A percentile compares a stretch with the other conserved stretches of the same genome.
Evolutionary conservation across 2,329 filamentous ascomycete genomes (phyloP).

Genomic region (Xylaria sp.): DNA sequence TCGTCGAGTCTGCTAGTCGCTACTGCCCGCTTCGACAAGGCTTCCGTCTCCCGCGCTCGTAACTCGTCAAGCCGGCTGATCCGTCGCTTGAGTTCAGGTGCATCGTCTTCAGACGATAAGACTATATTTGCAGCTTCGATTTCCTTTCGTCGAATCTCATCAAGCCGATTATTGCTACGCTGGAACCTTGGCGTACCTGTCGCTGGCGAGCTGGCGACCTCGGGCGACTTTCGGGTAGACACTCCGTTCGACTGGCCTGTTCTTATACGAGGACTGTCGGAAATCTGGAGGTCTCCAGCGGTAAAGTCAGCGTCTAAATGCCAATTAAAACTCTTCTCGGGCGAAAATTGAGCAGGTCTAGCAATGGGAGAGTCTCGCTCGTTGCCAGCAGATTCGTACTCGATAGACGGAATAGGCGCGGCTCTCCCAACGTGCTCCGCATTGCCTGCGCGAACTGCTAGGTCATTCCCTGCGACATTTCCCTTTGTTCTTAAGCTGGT

Average conservation of each 20-base stretch:
- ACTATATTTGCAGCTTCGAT: constrained; percentile 33
- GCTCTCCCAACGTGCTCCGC: constrained; percentile 7
- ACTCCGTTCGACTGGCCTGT: constrained; percentile 38
- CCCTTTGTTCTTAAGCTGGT: constrained; percentile 19
- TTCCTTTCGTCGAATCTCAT: constrained; percentile 42
- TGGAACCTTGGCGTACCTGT: constrained; percentile 23
- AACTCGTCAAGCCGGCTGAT: constrained; percentile 57
- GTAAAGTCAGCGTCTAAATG: constrained; percentile 62
- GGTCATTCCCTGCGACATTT: constrained; percentile 2
- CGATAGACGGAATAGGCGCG: constrained; percentile 32
- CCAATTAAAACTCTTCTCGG: constrained; percentile 59
- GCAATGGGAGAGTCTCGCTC: constrained; percentile 27
- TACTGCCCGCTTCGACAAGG: constrained; percentile 49
- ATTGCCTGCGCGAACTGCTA: neutral
- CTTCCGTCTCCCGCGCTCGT: constrained; percentile 46
- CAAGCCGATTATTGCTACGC: constrained; percentile 40
- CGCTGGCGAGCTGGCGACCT: constrained; percentile 6
- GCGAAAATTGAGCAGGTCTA: constrained; percentile 37
- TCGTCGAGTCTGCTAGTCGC: constrained; percentile 56
- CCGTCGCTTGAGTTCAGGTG: constrained; percentile 18
- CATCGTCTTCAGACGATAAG: constrained; percentile 28
- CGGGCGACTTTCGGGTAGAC: constrained; percentile 7
- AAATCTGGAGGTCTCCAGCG: constrained; percentile 57
- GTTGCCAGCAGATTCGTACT: constrained; percentile 28
- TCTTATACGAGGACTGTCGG: constrained; percentile 57